Percentiles rank a stretch among this genome's conserved stretches.
These are phyloP conservation scores for Salvia rosmarinus DNA, from an alignment of 257 asterid genomes.

Conservation along the genomic window DNA sequence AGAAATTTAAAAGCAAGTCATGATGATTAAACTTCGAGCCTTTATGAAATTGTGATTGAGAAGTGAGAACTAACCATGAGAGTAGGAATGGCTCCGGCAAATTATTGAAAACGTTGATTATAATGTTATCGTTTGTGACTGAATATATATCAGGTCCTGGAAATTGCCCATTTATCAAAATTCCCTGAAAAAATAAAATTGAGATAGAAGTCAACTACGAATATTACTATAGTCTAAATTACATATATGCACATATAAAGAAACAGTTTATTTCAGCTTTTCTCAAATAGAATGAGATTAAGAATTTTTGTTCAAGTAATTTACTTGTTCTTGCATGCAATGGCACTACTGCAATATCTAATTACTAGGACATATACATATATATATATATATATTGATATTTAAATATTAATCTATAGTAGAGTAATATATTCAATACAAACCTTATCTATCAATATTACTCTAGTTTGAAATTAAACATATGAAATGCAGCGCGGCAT, in stretches of 20 bases:
- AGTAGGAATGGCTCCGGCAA: constrained; percentile 80
- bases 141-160: constrained; percentile 73
- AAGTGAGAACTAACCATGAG: constrained; percentile 59
- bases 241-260: too few relatives aligned
- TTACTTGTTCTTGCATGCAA: neutral
- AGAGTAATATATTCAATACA: neutral
- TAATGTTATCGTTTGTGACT: constrained; percentile 70
- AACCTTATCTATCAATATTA: neutral
- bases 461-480: neutral
- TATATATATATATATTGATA: too few relatives aligned
- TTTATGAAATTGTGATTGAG: neutral
- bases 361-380: neutral
- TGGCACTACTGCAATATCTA: neutral
- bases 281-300: neutral
- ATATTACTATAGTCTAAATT: too few relatives aligned
- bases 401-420: neutral
- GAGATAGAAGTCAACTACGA: too few relatives aligned
- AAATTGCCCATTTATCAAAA: constrained; percentile 74
- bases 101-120: constrained; percentile 65
- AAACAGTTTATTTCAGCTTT: neutral
- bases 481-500: neutral
- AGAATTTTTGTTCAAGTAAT: too few relatives aligned
- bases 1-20: too few relatives aligned
- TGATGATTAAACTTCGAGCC: neutral
- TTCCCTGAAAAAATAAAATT: constrained; percentile 50